Percentiles rank a stretch among this genome's conserved stretches.
Conservation (phyloP, 2,329 filamentous ascomycete genomes). For the Talaromyces sp. region DNA sequence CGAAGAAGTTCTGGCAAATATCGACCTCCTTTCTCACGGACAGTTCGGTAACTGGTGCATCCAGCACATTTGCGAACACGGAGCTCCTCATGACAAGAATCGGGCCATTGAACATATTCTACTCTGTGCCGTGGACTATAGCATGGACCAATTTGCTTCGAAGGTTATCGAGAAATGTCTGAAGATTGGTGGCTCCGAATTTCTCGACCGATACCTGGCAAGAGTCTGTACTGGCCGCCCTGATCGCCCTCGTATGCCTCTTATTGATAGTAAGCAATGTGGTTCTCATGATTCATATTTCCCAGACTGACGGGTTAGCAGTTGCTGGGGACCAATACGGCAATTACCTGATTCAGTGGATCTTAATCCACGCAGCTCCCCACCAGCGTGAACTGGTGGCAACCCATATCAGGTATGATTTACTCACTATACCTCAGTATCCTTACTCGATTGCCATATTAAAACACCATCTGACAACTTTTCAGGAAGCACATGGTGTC, state of each 20-base stretch:
- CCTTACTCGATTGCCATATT: constrained; percentile 11
- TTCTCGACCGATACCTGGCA: constrained; percentile 86
- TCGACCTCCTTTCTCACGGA: constrained; percentile 92
- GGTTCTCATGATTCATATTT: not conserved
- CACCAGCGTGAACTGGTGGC: constrained; percentile 93
- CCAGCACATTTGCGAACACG: constrained; percentile 97
- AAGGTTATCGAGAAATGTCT: constrained; percentile 99
- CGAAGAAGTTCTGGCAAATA: constrained; percentile 89
- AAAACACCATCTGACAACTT: not conserved
- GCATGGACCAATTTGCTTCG: constrained; percentile 97
- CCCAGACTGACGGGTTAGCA: constrained; percentile 20
- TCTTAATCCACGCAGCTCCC: constrained; percentile 77
- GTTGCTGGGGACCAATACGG: constrained; percentile 97
- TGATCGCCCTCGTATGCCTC: constrained; percentile 88
- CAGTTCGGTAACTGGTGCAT: constrained; percentile 99
- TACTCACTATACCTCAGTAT: not conserved
- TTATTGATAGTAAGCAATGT: constrained; percentile 72
- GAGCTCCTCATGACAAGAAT: constrained; percentile 81
- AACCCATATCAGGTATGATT: constrained; percentile 67
- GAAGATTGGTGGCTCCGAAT: constrained; percentile 89
- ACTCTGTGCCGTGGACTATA: constrained; percentile 88
- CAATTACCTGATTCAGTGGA: constrained; percentile 97
- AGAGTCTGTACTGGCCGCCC: constrained; percentile 86
- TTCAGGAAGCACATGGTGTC: constrained; percentile 94
- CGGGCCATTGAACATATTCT: constrained; percentile 95